Percentiles rank a stretch among this genome's conserved stretches.
Evolutionary conservation across 352 stramenopile species (phyloP).

Genomic region (Globisporangium cederbergense): DNA sequence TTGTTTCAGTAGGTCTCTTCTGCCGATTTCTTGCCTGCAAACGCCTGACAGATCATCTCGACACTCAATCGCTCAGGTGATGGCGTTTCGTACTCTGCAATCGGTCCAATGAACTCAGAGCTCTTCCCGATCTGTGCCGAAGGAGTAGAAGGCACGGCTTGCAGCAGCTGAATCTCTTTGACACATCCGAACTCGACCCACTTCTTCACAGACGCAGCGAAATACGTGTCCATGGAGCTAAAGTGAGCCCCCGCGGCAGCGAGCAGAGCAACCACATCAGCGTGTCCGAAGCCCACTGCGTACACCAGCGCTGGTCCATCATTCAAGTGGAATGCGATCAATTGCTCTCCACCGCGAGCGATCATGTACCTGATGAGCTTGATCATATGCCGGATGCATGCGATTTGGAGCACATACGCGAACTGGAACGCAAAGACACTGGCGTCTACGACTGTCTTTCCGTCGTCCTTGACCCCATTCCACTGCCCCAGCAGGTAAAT

Average conservation of each 20-base stretch:
- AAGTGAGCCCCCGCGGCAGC: constrained; percentile 42
- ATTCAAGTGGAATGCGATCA: constrained; percentile 59
- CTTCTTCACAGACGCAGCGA: constrained; percentile 55
- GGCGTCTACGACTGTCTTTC: constrained; percentile 20
- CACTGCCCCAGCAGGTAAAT: constrained; percentile 52
- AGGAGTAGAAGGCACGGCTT: too few species aligned
- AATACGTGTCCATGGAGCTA: constrained; percentile 45
- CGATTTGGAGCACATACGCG: constrained; percentile 52
- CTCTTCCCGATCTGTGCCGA: neutral
- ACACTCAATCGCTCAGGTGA: constrained; percentile 13
- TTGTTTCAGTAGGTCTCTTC: neutral
- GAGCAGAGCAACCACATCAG: constrained; percentile 29
- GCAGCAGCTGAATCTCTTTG: constrained; percentile 26
- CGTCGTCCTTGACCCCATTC: constrained; percentile 43
- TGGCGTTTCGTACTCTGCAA: constrained; percentile 23
- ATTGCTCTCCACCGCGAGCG: constrained; percentile 41
- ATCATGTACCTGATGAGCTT: constrained; percentile 51
- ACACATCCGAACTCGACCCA: constrained; percentile 56
- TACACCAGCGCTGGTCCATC: constrained; percentile 57
- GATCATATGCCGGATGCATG: constrained; percentile 49
- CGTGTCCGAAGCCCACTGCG: constrained; percentile 59
- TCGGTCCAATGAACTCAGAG: constrained; percentile 26
- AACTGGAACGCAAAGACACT: constrained; percentile 70
- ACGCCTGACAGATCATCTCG: constrained; percentile 24
- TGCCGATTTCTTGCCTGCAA: neutral